These are phyloP conservation scores for Mimosa bimucronata DNA, from an alignment of 306 rosid species.

Conservation along the genomic window DNA sequence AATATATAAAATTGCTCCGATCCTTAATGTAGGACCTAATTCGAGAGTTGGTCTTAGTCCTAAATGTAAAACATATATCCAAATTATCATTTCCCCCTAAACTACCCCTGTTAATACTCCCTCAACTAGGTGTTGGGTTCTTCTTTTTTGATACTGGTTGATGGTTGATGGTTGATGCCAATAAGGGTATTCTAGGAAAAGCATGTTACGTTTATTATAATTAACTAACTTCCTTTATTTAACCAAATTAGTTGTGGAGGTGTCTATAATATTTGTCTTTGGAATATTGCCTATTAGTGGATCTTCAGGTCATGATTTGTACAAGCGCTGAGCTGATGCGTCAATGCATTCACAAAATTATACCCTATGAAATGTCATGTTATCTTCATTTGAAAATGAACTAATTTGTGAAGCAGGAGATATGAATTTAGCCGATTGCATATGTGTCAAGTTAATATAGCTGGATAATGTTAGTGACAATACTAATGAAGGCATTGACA, in stretches of 20 bases:
- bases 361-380: conserved; percentile 15
- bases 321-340: conserved; percentile 1
- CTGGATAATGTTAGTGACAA: background rate
- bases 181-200: too few relatives aligned
- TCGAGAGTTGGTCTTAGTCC: too few relatives aligned
- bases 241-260: too few relatives aligned
- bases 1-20: background rate
- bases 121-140: too few relatives aligned
- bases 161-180: too few relatives aligned
- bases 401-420: conserved; percentile 2
- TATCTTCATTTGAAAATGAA: conserved; percentile 12
- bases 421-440: background rate
- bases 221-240: too few relatives aligned
- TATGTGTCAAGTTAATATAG: conserved; percentile 15
- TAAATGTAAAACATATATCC: too few relatives aligned
- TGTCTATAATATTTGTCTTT: background rate
- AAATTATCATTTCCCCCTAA: too few relatives aligned
- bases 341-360: conserved; percentile 11
- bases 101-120: too few relatives aligned
- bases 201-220: too few relatives aligned
- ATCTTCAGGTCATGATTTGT: conserved; percentile 11
- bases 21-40: too few relatives aligned
- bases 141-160: too few relatives aligned
- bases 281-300: background rate
- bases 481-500: conserved; percentile 27